Base-by-base conservation (phyloP, 202 grass and related monocot genomes). In the Saccharum hybrid region DNA sequence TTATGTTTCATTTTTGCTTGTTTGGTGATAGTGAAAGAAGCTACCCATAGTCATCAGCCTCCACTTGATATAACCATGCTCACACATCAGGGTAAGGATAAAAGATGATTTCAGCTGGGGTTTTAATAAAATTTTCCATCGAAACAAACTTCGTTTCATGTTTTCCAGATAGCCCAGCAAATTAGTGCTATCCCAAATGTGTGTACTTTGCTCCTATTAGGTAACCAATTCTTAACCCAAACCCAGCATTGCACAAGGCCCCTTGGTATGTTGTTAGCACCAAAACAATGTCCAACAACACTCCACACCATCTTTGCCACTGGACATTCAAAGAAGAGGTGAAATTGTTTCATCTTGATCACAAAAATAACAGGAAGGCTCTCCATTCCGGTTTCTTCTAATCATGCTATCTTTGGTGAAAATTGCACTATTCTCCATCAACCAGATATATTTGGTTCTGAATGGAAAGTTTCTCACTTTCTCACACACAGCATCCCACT, bases 11-110 rank as follows among this genome's bases (percentile, higher is more conserved):
- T 76, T 7, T 65, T 13, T 2, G 0, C 12, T 7, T 33, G 30
- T 67, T 81, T 76, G 51, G 30, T 18, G 57, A 46, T 40, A 63
- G 18, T 60, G 57, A 60, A 60, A 60, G 57, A 9, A 60, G 21
- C 57, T 60, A 60, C 8, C 9, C 8, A 11, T 60, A 23, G 2
- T 23, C 57, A 23, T 60, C 57, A 60, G 57, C 57, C 6, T 60
- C 21, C 57, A 23, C 21, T 23, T 60, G n/a, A 59, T 59, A 59
- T 22, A 22, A 22, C 10, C 56, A 59, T 59, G 16, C 2, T 56
- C 54, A 59, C 18, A 2, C 56, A 59, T 10, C n/a, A 22, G 56
- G 2, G n/a, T 18, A 59, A 59, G n/a, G 2, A 59, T 22, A 59
- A 0, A 0, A 23, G 21, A 60, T 23, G n/a, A 4, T 60, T 60